These are phyloP conservation scores for Dictyostelium discoideum DNA, from an alignment of 78 protist genomes.

Conservation along the genomic window DNA sequence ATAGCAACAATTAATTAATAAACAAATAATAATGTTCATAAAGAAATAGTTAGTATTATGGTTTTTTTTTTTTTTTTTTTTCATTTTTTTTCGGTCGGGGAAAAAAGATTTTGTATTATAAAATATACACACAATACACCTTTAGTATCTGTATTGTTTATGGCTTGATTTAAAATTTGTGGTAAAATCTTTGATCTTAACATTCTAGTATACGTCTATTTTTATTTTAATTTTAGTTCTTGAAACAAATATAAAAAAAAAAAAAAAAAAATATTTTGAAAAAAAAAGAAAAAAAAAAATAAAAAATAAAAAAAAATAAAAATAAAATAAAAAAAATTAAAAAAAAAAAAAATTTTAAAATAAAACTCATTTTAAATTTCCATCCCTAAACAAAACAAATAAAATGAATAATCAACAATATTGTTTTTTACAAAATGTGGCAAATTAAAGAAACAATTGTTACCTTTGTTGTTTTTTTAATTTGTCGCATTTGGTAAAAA, in stretches of 20 bases:
- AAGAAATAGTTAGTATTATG: background rate
- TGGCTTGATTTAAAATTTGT: constrained; percentile 70
- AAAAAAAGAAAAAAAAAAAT: background rate
- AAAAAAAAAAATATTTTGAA: background rate
- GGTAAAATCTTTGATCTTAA: constrained; percentile 77
- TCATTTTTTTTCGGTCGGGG: background rate
- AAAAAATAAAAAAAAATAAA: background rate
- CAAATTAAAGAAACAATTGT: too few species aligned
- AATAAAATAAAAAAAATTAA: background rate
- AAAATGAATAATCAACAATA: too few species aligned
- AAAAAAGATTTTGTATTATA: background rate
- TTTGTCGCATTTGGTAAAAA: too few species aligned
- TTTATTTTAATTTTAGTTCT: background rate
- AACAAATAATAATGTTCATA: too few species aligned
- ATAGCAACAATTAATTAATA: too few species aligned
- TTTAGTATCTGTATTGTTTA: constrained; percentile 32
- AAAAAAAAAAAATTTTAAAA: background rate
- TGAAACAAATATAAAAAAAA: background rate
- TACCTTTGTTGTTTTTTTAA: too few species aligned
- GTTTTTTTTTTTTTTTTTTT: background rate
- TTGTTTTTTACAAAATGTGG: too few species aligned
- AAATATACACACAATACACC: constrained; percentile 58
- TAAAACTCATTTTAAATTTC: background rate
- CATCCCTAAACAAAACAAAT: background rate
- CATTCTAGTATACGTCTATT: background rate